Base-by-base conservation (phyloP, 2,329 filamentous ascomycete genomes). In the Pleurostoma richardsiae region DNA sequence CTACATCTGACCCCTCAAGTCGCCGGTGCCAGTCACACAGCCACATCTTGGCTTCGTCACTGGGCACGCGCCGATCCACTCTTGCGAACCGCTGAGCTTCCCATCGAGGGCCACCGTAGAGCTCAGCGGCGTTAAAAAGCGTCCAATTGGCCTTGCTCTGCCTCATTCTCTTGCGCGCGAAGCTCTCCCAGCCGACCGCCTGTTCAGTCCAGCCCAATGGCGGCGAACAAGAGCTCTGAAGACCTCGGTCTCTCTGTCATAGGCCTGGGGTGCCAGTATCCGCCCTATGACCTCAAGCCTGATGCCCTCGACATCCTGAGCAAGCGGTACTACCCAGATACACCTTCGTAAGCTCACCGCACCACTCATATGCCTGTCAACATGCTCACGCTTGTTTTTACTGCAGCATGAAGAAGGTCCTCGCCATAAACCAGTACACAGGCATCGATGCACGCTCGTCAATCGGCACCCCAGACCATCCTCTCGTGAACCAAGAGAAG, bases 391-490 rank as follows among this genome's bases (percentile, higher is more conserved):
- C 40, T 19, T 19, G 19, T 19, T 19, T 19, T 19, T 19, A 39
- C 39, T 52, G 10, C 52, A 85, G 80, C 31, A 81, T 85, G 75
- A 70, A 71, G 50, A 85, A 85, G 58, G 74, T 85, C 29, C 72
- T 82, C 46, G 68, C 72, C 11, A 83, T 85, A 59, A 86, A 85
- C 64, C 70, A 73, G 47, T 83, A 73, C 55, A 86, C 82, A 1
- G 82, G 82, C 49, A 85, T 85, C 49, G 81, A 84, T 44, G 67
- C 70, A 30, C 77, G 82, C 44, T 82, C 81, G 10, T 82, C 81
- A 10, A 74, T 86, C 54, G 82, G 80, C 48, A 75, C 71, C 3
- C 73, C 77, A 8, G 77, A 82, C 48, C 80, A 85, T 57, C 79
- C 80, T 0, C 52, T 82, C 30, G 80, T 82, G 30, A 86, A 85